Base-by-base conservation (phyloP, 2,329 filamentous ascomycete species). In the Zopfia rhizophila region DNA sequence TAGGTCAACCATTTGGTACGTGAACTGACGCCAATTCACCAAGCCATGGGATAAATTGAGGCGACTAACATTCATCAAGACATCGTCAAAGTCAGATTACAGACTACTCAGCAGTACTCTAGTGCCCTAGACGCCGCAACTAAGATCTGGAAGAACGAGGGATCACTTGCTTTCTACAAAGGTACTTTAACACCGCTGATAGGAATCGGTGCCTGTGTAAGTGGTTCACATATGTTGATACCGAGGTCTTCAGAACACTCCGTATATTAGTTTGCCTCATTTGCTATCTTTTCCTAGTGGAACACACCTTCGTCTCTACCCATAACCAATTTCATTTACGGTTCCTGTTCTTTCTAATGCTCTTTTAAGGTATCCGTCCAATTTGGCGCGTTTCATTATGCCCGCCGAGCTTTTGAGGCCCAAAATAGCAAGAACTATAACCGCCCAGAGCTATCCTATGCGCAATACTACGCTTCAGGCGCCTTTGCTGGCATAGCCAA, bases 71-170 rank as follows among this genome's bases (percentile, higher is more conserved):
- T 4, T 16, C 3, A 17, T 28, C n/a, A 25, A 84, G 93, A 97
- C 79, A 97, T 97, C 56, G 88, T 99, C 78, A 99, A 99, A 78
- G 94, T 99, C 64, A 90, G 94, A 44, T 82, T 99, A 36, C 94
- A 99, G 74, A 99, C 94, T 12, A 89, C 88, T 41, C 86, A 82
- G 16, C 83, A 90, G 60, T 96, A 97, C 80, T 81, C 83, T 40
- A 87, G 84, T 56, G 94, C 94, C 40, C 75, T 95, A 33, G 82
- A 90, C 63, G 90, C 90, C 58, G 94, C 92, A 6, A 82, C 82
- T 38, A 84, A 88, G 54, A 97, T 99, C 76, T 90, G 90, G 75
- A 86, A 84, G 64, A 87, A 90, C 65, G 94, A 99, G 73, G 94
- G 94, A 2, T 81, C 91, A 2, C 76, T 89, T 10, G 94, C 94